Conservation (phyloP, 2,329 filamentous ascomycete genomes). For the Moelleriella libera region DNA sequence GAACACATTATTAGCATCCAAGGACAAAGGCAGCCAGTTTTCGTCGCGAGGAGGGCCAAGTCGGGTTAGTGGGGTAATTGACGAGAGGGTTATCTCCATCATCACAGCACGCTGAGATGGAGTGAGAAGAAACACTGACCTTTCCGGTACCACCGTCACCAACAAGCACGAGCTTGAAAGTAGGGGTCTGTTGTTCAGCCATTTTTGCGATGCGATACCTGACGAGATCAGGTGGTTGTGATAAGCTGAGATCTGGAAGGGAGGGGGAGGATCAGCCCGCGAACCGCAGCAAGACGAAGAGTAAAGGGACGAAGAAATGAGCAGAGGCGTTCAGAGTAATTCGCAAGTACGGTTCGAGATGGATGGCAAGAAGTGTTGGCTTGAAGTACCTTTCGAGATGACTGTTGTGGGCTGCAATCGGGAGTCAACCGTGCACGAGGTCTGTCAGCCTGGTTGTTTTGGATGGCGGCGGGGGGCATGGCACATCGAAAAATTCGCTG, state of each 20-base stretch:
- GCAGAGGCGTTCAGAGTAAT: neutral
- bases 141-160: conserved; percentile 99
- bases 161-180: conserved; percentile 99
- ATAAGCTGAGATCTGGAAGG: conserved; percentile 22
- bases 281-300: conserved; percentile 3
- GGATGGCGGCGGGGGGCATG: conserved; percentile 26
- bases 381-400: conserved; percentile 10
- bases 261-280: conserved; percentile 30
- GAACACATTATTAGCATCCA: conserved; percentile 1
- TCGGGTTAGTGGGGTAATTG: too few relatives aligned
- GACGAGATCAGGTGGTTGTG: conserved; percentile 6
- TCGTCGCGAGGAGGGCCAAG: too few relatives aligned
- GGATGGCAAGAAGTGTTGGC: conserved; percentile 11
- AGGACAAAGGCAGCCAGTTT: neutral
- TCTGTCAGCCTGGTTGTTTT: conserved; percentile 25
- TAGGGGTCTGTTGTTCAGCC: conserved; percentile 51
- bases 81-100: too few relatives aligned
- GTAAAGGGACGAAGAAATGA: conserved; percentile 1
- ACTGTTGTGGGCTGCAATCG: conserved; percentile 15
- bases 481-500: conserved; percentile 26
- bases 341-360: neutral
- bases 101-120: neutral
- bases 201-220: conserved; percentile 33
- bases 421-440: conserved; percentile 18
- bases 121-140: conserved; percentile 35